Evolutionary conservation across 1,139 yeast genomes (phyloP), one percentile per base, ranked within the genome.

Genomic region (Hemisphaericaspora xylanilytica): DNA sequence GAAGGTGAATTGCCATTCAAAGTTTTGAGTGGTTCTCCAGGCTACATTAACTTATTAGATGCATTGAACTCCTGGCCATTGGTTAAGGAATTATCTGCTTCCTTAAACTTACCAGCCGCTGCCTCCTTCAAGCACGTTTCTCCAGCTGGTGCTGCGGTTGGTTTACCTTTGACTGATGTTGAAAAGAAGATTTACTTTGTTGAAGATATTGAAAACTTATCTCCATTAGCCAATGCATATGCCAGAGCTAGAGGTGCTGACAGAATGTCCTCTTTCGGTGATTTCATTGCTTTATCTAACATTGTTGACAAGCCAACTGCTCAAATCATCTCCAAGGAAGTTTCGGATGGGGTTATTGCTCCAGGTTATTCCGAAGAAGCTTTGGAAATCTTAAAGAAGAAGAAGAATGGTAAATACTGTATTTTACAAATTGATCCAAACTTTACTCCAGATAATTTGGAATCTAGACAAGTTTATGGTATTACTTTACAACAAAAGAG

Each of bases 231-330:
- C 48, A 86, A 86, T 59, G 98, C 98, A 44, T 92, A 92, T 59
- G 98, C 98, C 32, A 85, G 98, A 70, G 98, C 98, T 40, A 85
- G 98, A 70, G 98, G 98, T 65, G 98, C 98, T 51, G 98, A 92
- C 71, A 85, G 98, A 77, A 92, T 92, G 98, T 89, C 97, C 11
- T 87, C 96, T 12, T 92, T 92, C 60, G 98, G 98, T 61, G 98
- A 92, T 70, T 92, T 90, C 77, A 92, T 92, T 59, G 98, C 98
- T 40, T 76, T 92, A 49, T 88, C 97, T 45, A 90, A 90, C 74
- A 87, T 86, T 67, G 98, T 92, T 50, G 98, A 92, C 65, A 73
- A 85, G 42, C 90, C 97, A 61, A 92, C 98, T 44, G 98, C 98
- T 41, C 86, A 86, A 67, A 92, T 92, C 67, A 92, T 92, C 63